Percentiles rank a stretch among this genome's conserved stretches.
These are phyloP conservation scores for Anisogramma anomala DNA, from an alignment of 2,329 filamentous ascomycete species.

Conservation along the genomic window DNA sequence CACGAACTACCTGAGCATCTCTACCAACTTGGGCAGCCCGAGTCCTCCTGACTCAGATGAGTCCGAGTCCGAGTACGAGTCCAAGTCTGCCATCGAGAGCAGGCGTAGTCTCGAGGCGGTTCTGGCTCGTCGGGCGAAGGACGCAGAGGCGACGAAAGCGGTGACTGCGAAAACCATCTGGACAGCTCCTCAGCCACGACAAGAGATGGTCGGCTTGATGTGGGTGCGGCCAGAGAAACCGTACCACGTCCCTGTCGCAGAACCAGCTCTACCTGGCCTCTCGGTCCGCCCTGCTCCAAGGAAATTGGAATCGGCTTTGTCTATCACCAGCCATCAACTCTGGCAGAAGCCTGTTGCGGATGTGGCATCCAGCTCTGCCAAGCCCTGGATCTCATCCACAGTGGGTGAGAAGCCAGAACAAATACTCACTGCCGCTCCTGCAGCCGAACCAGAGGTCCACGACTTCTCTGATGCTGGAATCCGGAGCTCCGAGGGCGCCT, in stretches of 20 bases:
- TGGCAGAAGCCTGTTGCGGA: constrained; percentile 27
- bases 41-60: constrained; percentile 44
- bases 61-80: constrained; percentile 33
- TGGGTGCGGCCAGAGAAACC: constrained; percentile 18
- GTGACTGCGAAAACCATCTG: constrained; percentile 18
- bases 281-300: constrained; percentile 26
- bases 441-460: constrained; percentile 3
- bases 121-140: constrained; percentile 11
- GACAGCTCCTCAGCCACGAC: constrained; percentile 15
- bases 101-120: constrained; percentile 15
- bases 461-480: no score
- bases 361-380: constrained; percentile 13
- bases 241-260: constrained; percentile 4
- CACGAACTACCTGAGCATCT: constrained; percentile 29
- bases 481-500: constrained; percentile 18
- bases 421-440: not conserved
- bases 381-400: constrained; percentile 23
- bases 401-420: not conserved
- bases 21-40: constrained; percentile 35
- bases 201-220: constrained; percentile 15
- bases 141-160: not conserved
- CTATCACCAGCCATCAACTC: constrained; percentile 27
- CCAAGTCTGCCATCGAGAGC: constrained; percentile 27
- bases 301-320: constrained; percentile 24
- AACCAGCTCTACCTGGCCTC: constrained; percentile 21